Evolutionary conservation across 23 red algal genomes (phyloP).

Genomic region (Gracilariopsis chorda): DNA sequence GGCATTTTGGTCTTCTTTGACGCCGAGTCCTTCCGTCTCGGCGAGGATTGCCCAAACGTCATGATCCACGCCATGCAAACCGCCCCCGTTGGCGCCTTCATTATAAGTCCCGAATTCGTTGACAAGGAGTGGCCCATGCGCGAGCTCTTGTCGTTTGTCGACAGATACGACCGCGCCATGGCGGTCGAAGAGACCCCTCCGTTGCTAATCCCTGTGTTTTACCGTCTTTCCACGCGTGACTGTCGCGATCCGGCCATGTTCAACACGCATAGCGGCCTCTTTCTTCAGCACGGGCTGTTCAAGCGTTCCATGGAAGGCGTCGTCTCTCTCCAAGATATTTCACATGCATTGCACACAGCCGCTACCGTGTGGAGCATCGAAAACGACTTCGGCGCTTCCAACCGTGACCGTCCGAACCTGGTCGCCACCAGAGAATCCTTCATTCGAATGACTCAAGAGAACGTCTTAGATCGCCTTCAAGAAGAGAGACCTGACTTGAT

Average conservation of each 20-base stretch:
- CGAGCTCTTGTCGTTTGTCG: not conserved
- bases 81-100: not conserved
- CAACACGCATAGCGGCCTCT: not conserved
- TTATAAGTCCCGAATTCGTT: not conserved
- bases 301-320: not conserved
- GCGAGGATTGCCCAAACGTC: not conserved
- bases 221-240: not conserved
- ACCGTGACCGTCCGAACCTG: not conserved
- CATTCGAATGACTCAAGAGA: not conserved
- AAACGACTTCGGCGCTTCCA: not conserved
- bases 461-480: not conserved
- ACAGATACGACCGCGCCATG: not conserved
- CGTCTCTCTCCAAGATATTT: not conserved
- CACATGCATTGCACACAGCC: not conserved
- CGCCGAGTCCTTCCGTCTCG: not conserved
- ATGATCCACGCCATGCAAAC: not conserved
- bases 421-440: not conserved
- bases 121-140: not conserved
- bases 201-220: conserved; percentile 3
- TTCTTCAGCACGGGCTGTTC: not conserved
- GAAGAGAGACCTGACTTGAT: not conserved
- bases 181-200: not conserved
- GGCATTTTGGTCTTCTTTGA: not conserved
- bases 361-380: not conserved
- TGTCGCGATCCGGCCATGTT: not conserved